Conservation (phyloP, 371 early-diverging fungal species). For the Mucor irregularis region DNA sequence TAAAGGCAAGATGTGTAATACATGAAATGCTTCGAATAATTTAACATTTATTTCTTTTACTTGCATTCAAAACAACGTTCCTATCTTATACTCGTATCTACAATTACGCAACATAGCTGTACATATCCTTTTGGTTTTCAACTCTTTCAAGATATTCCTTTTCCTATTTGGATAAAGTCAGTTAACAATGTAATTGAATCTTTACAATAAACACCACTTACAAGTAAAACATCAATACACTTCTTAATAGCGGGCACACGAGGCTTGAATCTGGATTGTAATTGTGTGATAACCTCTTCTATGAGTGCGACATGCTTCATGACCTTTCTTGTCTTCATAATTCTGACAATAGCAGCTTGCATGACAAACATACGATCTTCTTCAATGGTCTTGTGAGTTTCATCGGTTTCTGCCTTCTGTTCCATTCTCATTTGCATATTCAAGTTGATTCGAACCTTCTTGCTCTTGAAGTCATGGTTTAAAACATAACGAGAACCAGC, state of each 20-base stretch:
- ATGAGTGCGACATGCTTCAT: constrained; percentile 87
- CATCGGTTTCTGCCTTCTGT: constrained; percentile 84
- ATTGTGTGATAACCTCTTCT: constrained; percentile 87
- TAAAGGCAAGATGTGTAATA: no score
- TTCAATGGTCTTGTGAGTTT: constrained; percentile 86
- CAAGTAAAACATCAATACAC: constrained; percentile 89
- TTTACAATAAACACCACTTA: constrained; percentile 14
- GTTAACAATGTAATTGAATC: not conserved
- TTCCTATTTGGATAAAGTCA: constrained; percentile 47
- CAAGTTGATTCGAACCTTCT: constrained; percentile 84
- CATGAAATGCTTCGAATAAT: no score
- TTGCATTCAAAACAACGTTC: not conserved
- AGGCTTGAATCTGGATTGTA: constrained; percentile 91
- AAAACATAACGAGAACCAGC: constrained; percentile 62
- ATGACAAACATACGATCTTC: constrained; percentile 89
- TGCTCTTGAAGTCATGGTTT: constrained; percentile 88
- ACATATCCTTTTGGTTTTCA: constrained; percentile 83
- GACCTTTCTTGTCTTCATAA: constrained; percentile 95
- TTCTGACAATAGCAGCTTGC: constrained; percentile 95
- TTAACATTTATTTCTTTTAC: no score
- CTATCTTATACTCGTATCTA: not conserved
- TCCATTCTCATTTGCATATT: constrained; percentile 83
- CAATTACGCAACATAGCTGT: constrained; percentile 80
- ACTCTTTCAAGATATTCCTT: constrained; percentile 94
- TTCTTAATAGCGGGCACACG: constrained; percentile 92